These are phyloP conservation scores for Suillus americanus DNA, from an alignment of 768 basidiomycete species.

Conservation along the genomic window DNA sequence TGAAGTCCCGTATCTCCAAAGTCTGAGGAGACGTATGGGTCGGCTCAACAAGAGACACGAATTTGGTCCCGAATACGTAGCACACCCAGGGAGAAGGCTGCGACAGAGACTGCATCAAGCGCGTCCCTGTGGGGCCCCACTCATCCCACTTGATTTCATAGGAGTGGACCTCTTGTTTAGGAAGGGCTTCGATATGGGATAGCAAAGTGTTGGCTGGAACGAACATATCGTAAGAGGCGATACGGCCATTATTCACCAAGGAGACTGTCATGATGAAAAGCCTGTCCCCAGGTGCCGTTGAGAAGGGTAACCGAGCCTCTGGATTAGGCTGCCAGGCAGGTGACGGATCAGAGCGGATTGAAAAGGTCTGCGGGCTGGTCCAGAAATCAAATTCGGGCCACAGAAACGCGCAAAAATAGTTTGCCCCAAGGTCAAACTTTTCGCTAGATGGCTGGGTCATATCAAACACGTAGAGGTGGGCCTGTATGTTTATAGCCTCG, in stretches of 20 bases:
- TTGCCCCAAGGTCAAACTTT: slow-evolving; percentile 27
- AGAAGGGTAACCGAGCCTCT: slow-evolving; percentile 45
- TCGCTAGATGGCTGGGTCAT: slow-evolving; percentile 33
- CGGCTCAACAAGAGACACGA: slow-evolving; percentile 29
- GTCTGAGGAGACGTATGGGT: slow-evolving; percentile 13
- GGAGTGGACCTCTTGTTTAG: slow-evolving; percentile 14
- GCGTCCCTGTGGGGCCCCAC: slow-evolving; percentile 52
- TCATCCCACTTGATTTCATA: slow-evolving; percentile 42
- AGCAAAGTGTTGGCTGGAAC: slow-evolving; percentile 41
- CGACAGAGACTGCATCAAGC: slow-evolving; percentile 38
- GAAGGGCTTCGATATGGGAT: slow-evolving; percentile 20
- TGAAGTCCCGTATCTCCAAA: slow-evolving; percentile 52
- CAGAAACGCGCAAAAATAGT: slow-evolving; percentile 38
- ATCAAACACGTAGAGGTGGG: slow-evolving; percentile 40
- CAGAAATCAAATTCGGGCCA: slow-evolving; percentile 38
- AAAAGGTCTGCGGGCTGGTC: slow-evolving; percentile 33
- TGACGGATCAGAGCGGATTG: slow-evolving; percentile 56
- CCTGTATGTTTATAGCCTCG: slow-evolving; percentile 20
- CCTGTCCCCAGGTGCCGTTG: slow-evolving; percentile 39
- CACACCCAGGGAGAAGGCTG: slow-evolving; percentile 55
- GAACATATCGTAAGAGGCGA: slow-evolving; percentile 40
- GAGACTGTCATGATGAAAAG: slow-evolving; percentile 49
- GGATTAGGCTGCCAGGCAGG: slow-evolving; percentile 41
- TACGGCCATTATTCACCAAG: slow-evolving; percentile 27
- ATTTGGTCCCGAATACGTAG: slow-evolving; percentile 52